phyloP scores from a whole-genome alignment of 495 filamentous ascomycete species.

The Cercophora samala region DNA sequence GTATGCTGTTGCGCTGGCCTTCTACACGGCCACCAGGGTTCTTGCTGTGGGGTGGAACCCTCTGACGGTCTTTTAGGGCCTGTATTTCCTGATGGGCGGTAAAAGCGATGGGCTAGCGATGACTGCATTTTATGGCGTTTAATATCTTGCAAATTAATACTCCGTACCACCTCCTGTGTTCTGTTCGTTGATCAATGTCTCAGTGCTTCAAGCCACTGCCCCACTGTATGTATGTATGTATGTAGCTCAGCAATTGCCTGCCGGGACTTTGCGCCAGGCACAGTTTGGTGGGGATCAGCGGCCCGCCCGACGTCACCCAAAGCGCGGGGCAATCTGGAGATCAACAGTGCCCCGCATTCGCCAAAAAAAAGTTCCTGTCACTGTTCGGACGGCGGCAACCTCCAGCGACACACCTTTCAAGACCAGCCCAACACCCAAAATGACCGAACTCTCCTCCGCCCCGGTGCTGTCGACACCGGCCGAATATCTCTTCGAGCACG shows the following conservation, averaged over 20 bases:
- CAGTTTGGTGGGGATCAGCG: slow-evolving; percentile 2
- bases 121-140: background rate
- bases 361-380: slow-evolving; percentile 6
- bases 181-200: background rate
- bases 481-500: slow-evolving; percentile 65
- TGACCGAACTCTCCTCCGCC: slow-evolving; percentile 46
- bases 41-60: slow-evolving; percentile 65
- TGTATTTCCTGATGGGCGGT: background rate
- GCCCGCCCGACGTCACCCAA: slow-evolving; percentile 21
- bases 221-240: no score
- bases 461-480: slow-evolving; percentile 89
- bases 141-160: background rate
- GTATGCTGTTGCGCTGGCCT: slow-evolving; percentile 59
- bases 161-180: background rate
- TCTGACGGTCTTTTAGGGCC: slow-evolving; percentile 44
- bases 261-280: background rate
- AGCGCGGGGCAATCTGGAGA: slow-evolving; percentile 23
- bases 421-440: slow-evolving; percentile 15
- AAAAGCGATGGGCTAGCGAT: background rate
- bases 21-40: slow-evolving; percentile 60
- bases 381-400: background rate
- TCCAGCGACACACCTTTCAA: background rate
- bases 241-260: background rate
- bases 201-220: background rate
- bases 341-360: slow-evolving; percentile 20